phyloP scores from a whole-genome alignment of 495 filamentous ascomycete species.

The Tirmania nivea region DNA sequence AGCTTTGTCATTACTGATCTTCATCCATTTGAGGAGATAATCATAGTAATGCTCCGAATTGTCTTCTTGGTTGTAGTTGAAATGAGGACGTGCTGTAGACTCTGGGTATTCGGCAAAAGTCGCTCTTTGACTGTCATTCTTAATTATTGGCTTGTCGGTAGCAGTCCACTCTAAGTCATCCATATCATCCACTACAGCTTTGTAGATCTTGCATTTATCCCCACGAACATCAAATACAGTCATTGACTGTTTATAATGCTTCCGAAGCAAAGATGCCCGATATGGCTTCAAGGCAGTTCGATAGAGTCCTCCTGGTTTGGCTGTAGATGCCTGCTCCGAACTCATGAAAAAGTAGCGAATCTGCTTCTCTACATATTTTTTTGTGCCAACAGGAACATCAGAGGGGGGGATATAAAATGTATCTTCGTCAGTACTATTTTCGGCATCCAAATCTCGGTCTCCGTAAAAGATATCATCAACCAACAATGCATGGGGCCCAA shows the following conservation, averaged over 20 bases:
- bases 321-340: neutral
- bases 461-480: slow-evolving; percentile 8
- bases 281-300: slow-evolving; percentile 13
- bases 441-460: slow-evolving; percentile 1
- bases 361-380: slow-evolving; percentile 8
- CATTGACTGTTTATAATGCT: slow-evolving; percentile 12
- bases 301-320: slow-evolving; percentile 4
- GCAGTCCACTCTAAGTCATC: slow-evolving; percentile 5
- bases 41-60: slow-evolving; percentile 12
- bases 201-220: slow-evolving; percentile 1
- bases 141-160: neutral
- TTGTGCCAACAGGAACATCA: slow-evolving; percentile 1
- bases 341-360: slow-evolving; percentile 7
- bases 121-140: neutral
- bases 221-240: slow-evolving; percentile 7
- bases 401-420: slow-evolving; percentile 1
- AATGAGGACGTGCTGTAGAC: slow-evolving; percentile 2
- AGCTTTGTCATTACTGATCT: slow-evolving; percentile 25
- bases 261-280: slow-evolving; percentile 5
- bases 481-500: slow-evolving; percentile 1
- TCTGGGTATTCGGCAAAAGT: slow-evolving; percentile 8
- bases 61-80: neutral
- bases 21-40: slow-evolving; percentile 16
- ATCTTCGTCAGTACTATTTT: slow-evolving; percentile 5
- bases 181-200: neutral